Percentiles rank a stretch among this genome's conserved stretches.
Conservation (phyloP, 768 basidiomycete genomes). For the Lactarius deliciosus region DNA sequence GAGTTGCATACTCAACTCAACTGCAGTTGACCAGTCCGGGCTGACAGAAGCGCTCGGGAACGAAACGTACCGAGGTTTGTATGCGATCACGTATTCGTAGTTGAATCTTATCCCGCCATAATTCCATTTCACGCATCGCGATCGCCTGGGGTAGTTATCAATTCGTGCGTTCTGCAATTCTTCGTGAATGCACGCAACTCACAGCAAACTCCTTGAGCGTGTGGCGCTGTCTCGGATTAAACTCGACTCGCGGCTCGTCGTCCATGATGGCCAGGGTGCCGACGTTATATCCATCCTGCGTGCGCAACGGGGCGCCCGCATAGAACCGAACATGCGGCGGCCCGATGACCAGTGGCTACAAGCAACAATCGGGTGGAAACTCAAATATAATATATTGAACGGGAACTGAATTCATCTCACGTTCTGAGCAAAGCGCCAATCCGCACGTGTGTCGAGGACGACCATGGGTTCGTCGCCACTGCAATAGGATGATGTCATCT, state of each 20-base stretch:
- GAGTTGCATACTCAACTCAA: neutral
- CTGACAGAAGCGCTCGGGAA: neutral
- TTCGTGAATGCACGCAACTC: conserved; percentile 25
- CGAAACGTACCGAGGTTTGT: conserved; percentile 69
- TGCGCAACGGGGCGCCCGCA: conserved; percentile 87
- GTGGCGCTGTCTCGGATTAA: conserved; percentile 84
- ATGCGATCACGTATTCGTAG: conserved; percentile 87
- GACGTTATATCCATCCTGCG: conserved; percentile 87
- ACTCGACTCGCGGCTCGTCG: conserved; percentile 78
- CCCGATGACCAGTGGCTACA: conserved; percentile 68
- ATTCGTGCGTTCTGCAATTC: neutral
- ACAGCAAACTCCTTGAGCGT: conserved; percentile 92
- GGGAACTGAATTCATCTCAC: conserved; percentile 44
- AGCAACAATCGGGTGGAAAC: conserved; percentile 5
- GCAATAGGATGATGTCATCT: conserved; percentile 8
- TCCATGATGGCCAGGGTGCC: conserved; percentile 87
- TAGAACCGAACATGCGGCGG: conserved; percentile 79
- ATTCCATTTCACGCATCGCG: conserved; percentile 92
- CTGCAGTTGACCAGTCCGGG: neutral
- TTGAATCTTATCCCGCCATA: conserved; percentile 97
- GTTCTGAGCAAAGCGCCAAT: conserved; percentile 88
- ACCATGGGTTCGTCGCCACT: conserved; percentile 89
- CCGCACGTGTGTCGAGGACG: conserved; percentile 69
- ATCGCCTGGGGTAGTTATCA: conserved; percentile 52
- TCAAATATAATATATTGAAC: conserved; percentile 4